Conservation (phyloP, 2,329 filamentous ascomycete species). For the Venturia asperata region DNA sequence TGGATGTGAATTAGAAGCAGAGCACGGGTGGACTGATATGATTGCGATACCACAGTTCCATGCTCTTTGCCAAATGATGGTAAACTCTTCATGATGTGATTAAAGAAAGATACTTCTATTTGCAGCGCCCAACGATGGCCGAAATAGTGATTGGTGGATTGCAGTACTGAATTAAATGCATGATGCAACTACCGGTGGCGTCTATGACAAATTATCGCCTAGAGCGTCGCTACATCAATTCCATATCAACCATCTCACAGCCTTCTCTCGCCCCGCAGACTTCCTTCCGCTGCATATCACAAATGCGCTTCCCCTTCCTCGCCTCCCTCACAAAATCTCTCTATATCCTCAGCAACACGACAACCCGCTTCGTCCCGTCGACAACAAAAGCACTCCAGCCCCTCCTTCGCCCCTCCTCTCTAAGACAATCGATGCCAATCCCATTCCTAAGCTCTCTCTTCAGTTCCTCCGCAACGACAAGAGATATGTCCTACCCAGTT, state of each 20-base stretch:
- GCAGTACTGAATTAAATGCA: not conserved
- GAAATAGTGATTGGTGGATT: not conserved
- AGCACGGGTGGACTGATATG: no score
- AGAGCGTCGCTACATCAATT: not conserved
- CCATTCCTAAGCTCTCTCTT: conserved; percentile 75
- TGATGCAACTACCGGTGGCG: conserved; percentile 7
- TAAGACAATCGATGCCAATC: conserved; percentile 61
- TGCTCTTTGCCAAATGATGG: no score
- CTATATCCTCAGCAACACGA: conserved; percentile 11
- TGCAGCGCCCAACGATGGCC: not conserved
- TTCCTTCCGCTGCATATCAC: not conserved
- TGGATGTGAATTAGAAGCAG: no score
- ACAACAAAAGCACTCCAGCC: not conserved
- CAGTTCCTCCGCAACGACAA: conserved; percentile 39
- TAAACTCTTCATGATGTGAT: no score
- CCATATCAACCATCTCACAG: not conserved
- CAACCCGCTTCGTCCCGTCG: not conserved
- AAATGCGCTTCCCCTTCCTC: conserved; percentile 16
- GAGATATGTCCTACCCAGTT: conserved; percentile 68
- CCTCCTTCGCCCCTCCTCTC: not conserved
- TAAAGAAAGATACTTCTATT: no score
- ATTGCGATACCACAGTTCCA: no score
- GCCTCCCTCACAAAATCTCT: not conserved
- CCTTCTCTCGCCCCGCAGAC: not conserved
- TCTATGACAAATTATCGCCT: not conserved